Evolutionary conservation across 805 yeast genomes (phyloP).

Genomic region (Jamesozyma piceae): DNA sequence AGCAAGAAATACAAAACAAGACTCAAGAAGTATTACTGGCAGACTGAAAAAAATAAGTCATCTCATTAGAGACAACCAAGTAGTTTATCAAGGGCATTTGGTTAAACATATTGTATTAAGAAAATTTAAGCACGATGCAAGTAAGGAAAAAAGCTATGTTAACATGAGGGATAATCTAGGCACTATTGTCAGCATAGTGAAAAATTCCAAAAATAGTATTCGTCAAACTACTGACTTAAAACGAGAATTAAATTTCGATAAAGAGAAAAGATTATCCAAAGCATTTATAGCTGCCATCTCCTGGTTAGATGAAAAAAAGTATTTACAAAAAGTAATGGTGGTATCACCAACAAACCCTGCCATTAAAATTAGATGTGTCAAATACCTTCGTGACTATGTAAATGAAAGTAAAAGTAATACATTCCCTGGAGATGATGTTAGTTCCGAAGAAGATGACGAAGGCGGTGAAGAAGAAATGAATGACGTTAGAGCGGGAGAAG

Average conservation of each 20-base stretch:
- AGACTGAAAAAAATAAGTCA: constrained; percentile 49
- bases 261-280: constrained; percentile 33
- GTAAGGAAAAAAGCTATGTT: constrained; percentile 19
- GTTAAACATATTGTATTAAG: constrained; percentile 46
- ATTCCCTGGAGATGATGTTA: constrained; percentile 23
- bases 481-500: not conserved
- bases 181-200: constrained; percentile 40
- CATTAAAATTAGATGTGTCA: constrained; percentile 40
- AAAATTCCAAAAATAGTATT: constrained; percentile 49
- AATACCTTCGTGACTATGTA: constrained; percentile 35
- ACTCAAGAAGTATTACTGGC: constrained; percentile 57
- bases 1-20: constrained; percentile 52
- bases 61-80: constrained; percentile 35
- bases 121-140: constrained; percentile 30
- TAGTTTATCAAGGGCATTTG: constrained; percentile 39
- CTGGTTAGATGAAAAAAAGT: constrained; percentile 37
- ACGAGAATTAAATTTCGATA: constrained; percentile 45
- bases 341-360: constrained; percentile 38
- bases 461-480: constrained; percentile 4
- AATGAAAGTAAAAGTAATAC: constrained; percentile 20
- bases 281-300: constrained; percentile 42
- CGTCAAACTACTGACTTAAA: constrained; percentile 55
- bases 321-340: constrained; percentile 44
- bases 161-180: constrained; percentile 24
- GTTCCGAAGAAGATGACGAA: constrained; percentile 6